Evolutionary conservation across 1,284 basidiomycete genomes (phyloP), one percentile per base, ranked within the genome.

Genomic region (Laetiporus sulphureus): DNA sequence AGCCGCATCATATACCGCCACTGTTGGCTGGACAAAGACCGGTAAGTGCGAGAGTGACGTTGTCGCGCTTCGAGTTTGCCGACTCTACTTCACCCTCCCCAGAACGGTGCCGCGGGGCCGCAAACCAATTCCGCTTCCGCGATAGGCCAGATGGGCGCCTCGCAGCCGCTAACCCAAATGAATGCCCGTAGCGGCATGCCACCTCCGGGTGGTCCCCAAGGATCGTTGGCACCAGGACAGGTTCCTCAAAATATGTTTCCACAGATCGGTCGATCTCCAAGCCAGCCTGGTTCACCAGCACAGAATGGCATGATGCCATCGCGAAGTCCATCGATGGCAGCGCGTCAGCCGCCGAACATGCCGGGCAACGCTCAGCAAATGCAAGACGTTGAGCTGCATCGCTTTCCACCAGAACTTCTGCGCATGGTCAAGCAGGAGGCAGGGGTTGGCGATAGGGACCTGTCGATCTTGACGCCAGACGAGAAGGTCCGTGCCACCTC

Each of bases 291-390:
- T 4, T 74, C 75, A 1, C 77, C 79, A 0, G 65, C 67, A 19
- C 58, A 66, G 40, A 53, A 59, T 16, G 57, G 54, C 16, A 68
- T 73, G 60, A 64, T 68, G 48, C 61, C 64, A 18, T 71, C 73
- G 1, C 73, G 59, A 2, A 83, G 80, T 50, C 81, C 81, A 11
- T 76, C 73, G 5, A 41, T 83, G 51, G 59, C 65, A 3, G 50
- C 64, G 29, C 69, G 75, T 10, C 69, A 71, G 48, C 62, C 68
- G 0, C 69, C 71, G 35, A 40, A 19, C 33, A 47, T 39, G 42
- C 44, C n/a, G n/a, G n/a, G n/a, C n/a, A n/a, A 13, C 12, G 23
- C 36, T 1, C 46, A 45, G 6, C 38, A 52, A 40, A 37, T 55
- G 18, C 49, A 20, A 15, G 6, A 6, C 15, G 34, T 42, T 4